Base-by-base conservation (phyloP, 331 rosid species). In the Quercus phellos region DNA sequence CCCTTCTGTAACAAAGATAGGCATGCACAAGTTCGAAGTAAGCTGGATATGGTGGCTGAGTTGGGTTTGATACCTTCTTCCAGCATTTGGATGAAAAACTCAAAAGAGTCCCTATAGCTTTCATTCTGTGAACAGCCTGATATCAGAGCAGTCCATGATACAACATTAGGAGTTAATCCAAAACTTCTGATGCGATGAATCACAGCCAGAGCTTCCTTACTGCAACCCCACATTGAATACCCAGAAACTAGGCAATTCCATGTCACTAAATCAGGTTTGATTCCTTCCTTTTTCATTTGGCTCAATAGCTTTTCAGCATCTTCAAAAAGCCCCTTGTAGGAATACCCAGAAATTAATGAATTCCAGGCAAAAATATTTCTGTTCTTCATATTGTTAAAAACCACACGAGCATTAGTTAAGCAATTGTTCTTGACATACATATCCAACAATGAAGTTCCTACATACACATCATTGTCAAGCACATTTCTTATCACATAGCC, bases 111-210 rank as follows among this genome's bases (percentile, higher is more conserved):
- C 21, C 56, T 0, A 19, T 86, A 80, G n/a, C 85, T 89, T 77
- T 78, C 85, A 73, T 85, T 89, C 51, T 83, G 88, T 78, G 90
- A 73, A 80, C 88, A 84, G 24, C 96, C 92, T 61, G 96, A 84
- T 81, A 91, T 86, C 76, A 91, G 74, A 55, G 94, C 89, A 78
- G 96, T 91, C 96, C 96, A 91, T 56, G 93, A 84, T 64, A 91
- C 85, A 59, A 89, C 93, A 74, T 86, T 89, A 64, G 92, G 92
- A 17, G 83, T 59, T 22, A 83, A 72, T 55, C 93, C 94, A 1
- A 77, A 87, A 78, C 72, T 81, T 87, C 81, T 91, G 50, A 89
- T 88, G 73, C 75, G 75, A 53, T 72, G 74, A 43, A 89, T 81
- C 73, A 82, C 81, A 0, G 84, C 75, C 70, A 81, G 55, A 86